Evolutionary conservation across 352 stramenopile genomes (phyloP).

Genomic region (Albugo laibachii): DNA sequence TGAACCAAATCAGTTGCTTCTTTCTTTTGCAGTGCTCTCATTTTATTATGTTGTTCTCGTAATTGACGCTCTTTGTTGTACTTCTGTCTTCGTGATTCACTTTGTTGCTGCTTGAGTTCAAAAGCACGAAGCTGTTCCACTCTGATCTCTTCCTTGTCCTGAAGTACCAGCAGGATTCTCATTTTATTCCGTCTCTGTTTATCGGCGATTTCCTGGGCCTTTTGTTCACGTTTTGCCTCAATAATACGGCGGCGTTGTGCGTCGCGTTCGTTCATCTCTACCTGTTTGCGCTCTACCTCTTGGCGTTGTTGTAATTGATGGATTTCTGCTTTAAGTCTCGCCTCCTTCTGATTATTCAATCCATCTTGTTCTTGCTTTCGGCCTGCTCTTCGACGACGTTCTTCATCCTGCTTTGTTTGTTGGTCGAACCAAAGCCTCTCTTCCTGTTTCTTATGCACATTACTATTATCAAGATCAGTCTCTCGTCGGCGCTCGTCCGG

Average conservation of each 20-base stretch:
- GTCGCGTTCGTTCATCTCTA: too few species aligned
- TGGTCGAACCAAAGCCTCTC: neutral
- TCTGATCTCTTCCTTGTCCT: conserved; percentile 18
- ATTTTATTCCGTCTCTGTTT: conserved; percentile 53
- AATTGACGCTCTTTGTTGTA: conserved; percentile 13
- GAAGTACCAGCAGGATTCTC: conserved; percentile 31
- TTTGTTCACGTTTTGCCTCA: conserved; percentile 2
- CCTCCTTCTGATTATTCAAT: too few species aligned
- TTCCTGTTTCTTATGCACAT: neutral
- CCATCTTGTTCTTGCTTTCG: conserved; percentile 2
- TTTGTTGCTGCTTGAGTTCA: conserved; percentile 37
- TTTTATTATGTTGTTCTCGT: conserved; percentile 24
- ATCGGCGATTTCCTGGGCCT: conserved; percentile 19
- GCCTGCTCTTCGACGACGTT: neutral
- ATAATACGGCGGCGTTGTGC: too few species aligned
- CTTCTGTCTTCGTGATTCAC: conserved; percentile 19
- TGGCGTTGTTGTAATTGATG: too few species aligned
- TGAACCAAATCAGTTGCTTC: conserved; percentile 40
- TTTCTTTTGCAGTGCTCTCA: conserved; percentile 27
- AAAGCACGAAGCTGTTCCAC: conserved; percentile 21
- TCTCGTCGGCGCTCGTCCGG: neutral
- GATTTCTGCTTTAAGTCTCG: too few species aligned
- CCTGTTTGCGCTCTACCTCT: too few species aligned
- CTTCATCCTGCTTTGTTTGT: neutral
- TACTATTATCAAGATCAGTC: neutral